Conservation (phyloP, 306 rosid species). For the Comarum palustre region DNA sequence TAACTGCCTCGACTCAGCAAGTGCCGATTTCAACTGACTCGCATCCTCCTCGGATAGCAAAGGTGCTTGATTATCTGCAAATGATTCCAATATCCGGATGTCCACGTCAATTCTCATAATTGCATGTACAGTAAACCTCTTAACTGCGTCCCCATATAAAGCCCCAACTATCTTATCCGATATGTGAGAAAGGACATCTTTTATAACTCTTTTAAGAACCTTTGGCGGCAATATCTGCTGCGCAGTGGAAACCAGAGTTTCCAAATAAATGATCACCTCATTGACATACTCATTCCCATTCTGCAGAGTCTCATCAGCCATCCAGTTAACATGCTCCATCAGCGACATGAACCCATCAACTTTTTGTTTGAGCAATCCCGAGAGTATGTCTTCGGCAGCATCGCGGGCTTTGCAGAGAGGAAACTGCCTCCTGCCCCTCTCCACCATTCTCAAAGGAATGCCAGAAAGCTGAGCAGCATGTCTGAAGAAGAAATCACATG, state of each 20-base stretch:
- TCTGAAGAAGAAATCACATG: conserved; percentile 93
- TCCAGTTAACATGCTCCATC: conserved; percentile 87
- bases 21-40: conserved; percentile 66
- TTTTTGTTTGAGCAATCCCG: conserved; percentile 34
- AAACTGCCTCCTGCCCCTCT: conserved; percentile 88
- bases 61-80: conserved; percentile 79
- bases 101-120: conserved; percentile 79
- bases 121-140: conserved; percentile 71
- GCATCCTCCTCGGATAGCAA: conserved; percentile 71
- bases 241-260: conserved; percentile 90
- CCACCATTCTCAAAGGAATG: conserved; percentile 84
- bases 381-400: conserved; percentile 59
- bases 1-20: conserved; percentile 77
- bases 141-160: conserved; percentile 68
- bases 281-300: conserved; percentile 85
- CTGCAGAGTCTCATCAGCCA: conserved; percentile 71
- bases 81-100: conserved; percentile 72
- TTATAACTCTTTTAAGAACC: conserved; percentile 85
- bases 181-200: conserved; percentile 81
- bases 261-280: conserved; percentile 89
- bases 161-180: conserved; percentile 78
- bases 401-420: conserved; percentile 85
- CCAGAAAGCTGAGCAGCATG: conserved; percentile 99
- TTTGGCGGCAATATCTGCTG: conserved; percentile 86
- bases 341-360: conserved; percentile 75